Conservation (phyloP, 768 basidiomycete genomes). For the Lactarius quietus region DNA sequence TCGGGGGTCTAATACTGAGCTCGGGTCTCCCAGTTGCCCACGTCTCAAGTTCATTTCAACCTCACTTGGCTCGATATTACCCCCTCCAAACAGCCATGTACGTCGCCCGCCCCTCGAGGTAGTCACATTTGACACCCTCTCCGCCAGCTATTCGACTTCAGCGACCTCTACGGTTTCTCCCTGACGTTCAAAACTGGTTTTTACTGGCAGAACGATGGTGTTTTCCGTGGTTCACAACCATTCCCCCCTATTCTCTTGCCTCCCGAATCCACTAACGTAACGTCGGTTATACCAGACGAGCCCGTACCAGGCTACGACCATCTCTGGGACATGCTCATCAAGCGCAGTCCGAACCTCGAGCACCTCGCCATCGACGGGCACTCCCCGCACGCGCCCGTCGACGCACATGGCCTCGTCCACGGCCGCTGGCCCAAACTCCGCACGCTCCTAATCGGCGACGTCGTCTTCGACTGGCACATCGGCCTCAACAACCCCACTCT, state of each 20-base stretch:
- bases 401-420: conserved; percentile 50
- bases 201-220: conserved; percentile 55
- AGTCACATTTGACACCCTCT: background rate
- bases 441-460: conserved; percentile 59
- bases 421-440: conserved; percentile 68
- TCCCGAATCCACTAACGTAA: conserved; percentile 2
- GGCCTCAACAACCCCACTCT: conserved; percentile 31
- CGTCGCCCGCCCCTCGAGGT: conserved; percentile 29
- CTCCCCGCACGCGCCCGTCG: conserved; percentile 48
- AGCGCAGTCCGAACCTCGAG: conserved; percentile 60
- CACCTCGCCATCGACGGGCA: conserved; percentile 56
- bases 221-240: conserved; percentile 50
- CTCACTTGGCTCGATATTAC: conserved; percentile 58
- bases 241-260: background rate
- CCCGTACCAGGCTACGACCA: conserved; percentile 42
- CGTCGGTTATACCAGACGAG: conserved; percentile 40
- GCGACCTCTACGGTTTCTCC: conserved; percentile 57
- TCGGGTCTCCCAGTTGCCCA: conserved; percentile 49
- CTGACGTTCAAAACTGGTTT: conserved; percentile 58
- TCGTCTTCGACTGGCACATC: conserved; percentile 55
- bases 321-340: conserved; percentile 70
- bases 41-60: conserved; percentile 59
- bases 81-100: conserved; percentile 58
- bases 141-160: conserved; percentile 64
- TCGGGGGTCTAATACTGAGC: background rate